phyloP scores from a whole-genome alignment of 352 stramenopile genomes.

The Globisporangium apiculatum region DNA sequence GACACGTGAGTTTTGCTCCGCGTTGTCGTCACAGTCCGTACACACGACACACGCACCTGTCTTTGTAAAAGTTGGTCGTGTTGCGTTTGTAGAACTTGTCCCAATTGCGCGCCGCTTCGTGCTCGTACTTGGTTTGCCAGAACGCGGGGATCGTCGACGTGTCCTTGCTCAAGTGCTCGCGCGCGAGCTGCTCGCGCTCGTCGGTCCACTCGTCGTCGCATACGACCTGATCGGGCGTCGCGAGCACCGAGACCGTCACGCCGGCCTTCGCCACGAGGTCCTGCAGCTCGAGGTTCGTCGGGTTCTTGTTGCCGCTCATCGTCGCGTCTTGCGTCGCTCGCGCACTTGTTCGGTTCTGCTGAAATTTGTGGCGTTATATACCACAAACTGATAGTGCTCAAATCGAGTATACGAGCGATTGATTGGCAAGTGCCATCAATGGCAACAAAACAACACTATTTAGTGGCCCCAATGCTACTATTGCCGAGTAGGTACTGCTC shows the following conservation, averaged over 20 bases:
- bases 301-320: constrained; percentile 42
- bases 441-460: no score
- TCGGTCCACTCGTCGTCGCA: constrained; percentile 81
- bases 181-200: constrained; percentile 65
- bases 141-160: constrained; percentile 70
- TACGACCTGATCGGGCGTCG: constrained; percentile 54
- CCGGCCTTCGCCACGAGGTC: constrained; percentile 71
- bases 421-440: no score
- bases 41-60: constrained; percentile 34
- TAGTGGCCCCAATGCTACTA: no score
- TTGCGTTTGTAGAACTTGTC: constrained; percentile 94
- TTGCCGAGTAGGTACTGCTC: no score
- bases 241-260: constrained; percentile 53
- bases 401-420: no score
- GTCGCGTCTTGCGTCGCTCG: no score
- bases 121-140: constrained; percentile 86
- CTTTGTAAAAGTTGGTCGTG: constrained; percentile 93
- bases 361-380: no score
- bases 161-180: constrained; percentile 63
- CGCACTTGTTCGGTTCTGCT: no score
- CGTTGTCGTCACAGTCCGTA: neutral
- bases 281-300: constrained; percentile 70
- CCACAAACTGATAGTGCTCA: no score
- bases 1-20: neutral
- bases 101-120: constrained; percentile 85